Evolutionary conservation across 1,284 basidiomycete genomes (phyloP).

Genomic region (Ganoderma lingzhi): DNA sequence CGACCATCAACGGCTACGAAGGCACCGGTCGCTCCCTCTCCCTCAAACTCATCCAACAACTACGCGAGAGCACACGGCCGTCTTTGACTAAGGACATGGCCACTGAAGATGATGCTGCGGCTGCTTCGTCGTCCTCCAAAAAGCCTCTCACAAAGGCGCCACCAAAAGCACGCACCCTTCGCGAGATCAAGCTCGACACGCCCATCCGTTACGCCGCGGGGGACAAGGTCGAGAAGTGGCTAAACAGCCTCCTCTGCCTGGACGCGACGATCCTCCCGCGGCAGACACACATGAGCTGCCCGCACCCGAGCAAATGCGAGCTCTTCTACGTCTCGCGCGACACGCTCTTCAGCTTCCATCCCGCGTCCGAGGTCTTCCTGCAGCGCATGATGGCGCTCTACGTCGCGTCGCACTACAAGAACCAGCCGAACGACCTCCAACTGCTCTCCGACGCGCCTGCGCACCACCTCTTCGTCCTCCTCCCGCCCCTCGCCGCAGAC

Average conservation of each 20-base stretch:
- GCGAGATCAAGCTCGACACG: slow-evolving; percentile 94
- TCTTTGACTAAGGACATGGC: slow-evolving; percentile 68
- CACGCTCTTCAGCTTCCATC: slow-evolving; percentile 97
- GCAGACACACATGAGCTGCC: slow-evolving; percentile 79
- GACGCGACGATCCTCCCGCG: slow-evolving; percentile 84
- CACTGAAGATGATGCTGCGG: slow-evolving; percentile 54
- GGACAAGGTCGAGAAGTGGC: slow-evolving; percentile 95
- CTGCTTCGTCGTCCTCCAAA: slow-evolving; percentile 58
- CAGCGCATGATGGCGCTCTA: slow-evolving; percentile 99
- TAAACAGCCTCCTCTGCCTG: slow-evolving; percentile 91
- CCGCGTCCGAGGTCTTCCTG: slow-evolving; percentile 95
- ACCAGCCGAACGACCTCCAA: slow-evolving; percentile 98
- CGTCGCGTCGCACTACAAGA: slow-evolving; percentile 98
- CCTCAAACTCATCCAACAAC: slow-evolving; percentile 97
- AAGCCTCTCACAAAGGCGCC: slow-evolving; percentile 58
- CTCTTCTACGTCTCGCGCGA: slow-evolving; percentile 97
- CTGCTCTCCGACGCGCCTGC: slow-evolving; percentile 97
- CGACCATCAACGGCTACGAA: slow-evolving; percentile 99
- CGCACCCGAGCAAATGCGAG: slow-evolving; percentile 94
- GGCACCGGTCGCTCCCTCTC: slow-evolving; percentile 97
- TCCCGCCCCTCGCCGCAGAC: slow-evolving; percentile 91
- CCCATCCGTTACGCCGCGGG: slow-evolving; percentile 93
- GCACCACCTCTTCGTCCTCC: slow-evolving; percentile 95
- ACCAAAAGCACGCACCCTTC: slow-evolving; percentile 80
- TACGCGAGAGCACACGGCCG: slow-evolving; percentile 87